Percentiles rank a stretch among this genome's conserved stretches.
Conservation (phyloP, 352 stramenopile genomes). For the Phytophthora hybrid region DNA sequence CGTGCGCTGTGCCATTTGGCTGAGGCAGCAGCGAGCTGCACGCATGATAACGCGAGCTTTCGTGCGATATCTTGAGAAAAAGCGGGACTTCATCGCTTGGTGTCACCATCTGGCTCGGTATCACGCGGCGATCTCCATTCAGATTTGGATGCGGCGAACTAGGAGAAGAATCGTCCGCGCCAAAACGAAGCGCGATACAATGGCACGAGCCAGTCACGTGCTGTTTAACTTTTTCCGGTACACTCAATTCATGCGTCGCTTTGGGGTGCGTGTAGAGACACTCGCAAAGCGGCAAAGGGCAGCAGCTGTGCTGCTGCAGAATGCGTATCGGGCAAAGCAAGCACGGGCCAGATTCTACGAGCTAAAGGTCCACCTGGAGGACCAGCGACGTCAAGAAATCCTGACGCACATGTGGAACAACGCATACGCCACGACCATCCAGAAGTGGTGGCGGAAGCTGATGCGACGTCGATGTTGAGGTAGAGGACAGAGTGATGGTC, state of each 20-base stretch:
- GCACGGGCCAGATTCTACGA: constrained; percentile 64
- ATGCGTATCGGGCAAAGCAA: constrained; percentile 66
- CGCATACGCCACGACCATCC: constrained; percentile 74
- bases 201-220: constrained; percentile 26
- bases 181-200: constrained; percentile 18
- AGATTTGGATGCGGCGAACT: constrained; percentile 56
- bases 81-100: constrained; percentile 51
- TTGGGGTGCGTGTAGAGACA: constrained; percentile 47
- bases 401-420: constrained; percentile 75
- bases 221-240: constrained; percentile 67
- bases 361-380: constrained; percentile 71
- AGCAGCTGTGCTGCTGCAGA: constrained; percentile 60
- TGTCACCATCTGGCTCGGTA: constrained; percentile 54
- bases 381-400: constrained; percentile 55
- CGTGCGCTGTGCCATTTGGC: constrained; percentile 37
- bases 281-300: constrained; percentile 35
- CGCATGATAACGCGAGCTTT: constrained; percentile 50
- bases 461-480: constrained; percentile 7
- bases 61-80: constrained; percentile 46
- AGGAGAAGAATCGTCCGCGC: constrained; percentile 34
- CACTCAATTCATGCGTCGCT: constrained; percentile 42
- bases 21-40: constrained; percentile 44
- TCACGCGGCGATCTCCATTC: constrained; percentile 62
- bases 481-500: constrained; percentile 10
- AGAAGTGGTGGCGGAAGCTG: constrained; percentile 58